Base-by-base conservation (phyloP, 495 filamentous ascomycete genomes). In the Xylaria telfairii region DNA sequence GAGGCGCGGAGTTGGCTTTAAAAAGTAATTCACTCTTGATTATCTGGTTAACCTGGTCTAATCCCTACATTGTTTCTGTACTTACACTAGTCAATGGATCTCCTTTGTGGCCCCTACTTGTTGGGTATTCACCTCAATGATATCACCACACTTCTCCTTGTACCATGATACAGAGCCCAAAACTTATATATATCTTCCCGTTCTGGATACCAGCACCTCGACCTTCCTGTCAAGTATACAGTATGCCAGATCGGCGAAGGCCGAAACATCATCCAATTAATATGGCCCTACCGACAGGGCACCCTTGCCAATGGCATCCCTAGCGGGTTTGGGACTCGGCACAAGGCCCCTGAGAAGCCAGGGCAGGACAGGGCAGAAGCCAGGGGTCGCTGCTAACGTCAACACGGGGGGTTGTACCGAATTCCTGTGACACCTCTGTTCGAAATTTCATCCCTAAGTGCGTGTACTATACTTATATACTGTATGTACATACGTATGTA, bases 1-100 rank as follows among this genome's bases (percentile, higher is more conserved):
- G 62, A 51, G 62, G 41, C 41, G 44, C 62, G 62, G 62, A 65
- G 44, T 51, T 49, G 28, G 62, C 61, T 46, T 61, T 47, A 47
- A 24, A 64, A 64, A n/a, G 61, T 32, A 47, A 30, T 21, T 2
- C 34, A 19, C 4, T 26, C 34, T 15, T 34, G n/a, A n/a, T n/a
- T n/a, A n/a, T n/a, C n/a, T n/a, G n/a, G n/a, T n/a, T n/a, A n/a
- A n/a, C 17, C 21, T 17, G 17, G 2, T 15, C 10, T 15, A 46
- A 6, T 46, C 19, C 12, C 44, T 15, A 46, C 12, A 9, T 37
- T 54, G 51, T 30, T 54, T 37, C 10, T 32, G 32, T 21, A 37
- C 24, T 15, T 34, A 10, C 21, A n/a, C n/a, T n/a, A n/a, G n/a
- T 21, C 8, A 17, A 59, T 39, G 30, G 30, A 59, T 37, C 56